These are phyloP conservation scores for Sporisorium graminicola DNA, from an alignment of 1,284 basidiomycete genomes.

Conservation along the genomic window DNA sequence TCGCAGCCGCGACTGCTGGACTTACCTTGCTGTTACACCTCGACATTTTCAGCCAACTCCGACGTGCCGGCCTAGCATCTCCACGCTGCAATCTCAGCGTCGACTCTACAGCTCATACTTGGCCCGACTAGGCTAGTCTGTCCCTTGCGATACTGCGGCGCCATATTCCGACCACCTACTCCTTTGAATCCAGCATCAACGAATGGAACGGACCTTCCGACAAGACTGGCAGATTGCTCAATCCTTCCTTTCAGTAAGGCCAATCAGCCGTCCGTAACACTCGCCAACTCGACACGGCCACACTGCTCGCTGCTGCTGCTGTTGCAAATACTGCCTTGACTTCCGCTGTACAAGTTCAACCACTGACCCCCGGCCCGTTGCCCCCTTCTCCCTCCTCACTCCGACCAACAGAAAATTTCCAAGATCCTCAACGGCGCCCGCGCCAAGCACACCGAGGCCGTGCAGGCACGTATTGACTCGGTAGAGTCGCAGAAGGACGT, in stretches of 20 bases:
- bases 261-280: not conserved
- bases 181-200: not conserved
- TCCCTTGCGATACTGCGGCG: no score
- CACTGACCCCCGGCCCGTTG: not conserved
- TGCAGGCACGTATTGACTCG: constrained; percentile 89
- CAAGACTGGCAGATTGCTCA: not conserved
- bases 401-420: constrained; percentile 76
- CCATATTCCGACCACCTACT: not conserved
- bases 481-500: constrained; percentile 95
- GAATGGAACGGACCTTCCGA: not conserved
- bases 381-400: not conserved
- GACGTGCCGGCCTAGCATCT: not conserved
- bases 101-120: not conserved
- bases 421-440: constrained; percentile 85
- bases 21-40: not conserved
- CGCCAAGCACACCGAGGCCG: constrained; percentile 89
- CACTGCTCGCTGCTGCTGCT: constrained; percentile 5
- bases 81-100: not conserved
- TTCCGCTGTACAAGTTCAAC: no score
- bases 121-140: not conserved
- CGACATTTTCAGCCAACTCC: not conserved
- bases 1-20: not conserved
- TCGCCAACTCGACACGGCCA: no score
- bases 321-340: not conserved
- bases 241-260: not conserved